phyloP scores from a whole-genome alignment of 2,329 filamentous ascomycete species.

The Escovopsis weberi region DNA sequence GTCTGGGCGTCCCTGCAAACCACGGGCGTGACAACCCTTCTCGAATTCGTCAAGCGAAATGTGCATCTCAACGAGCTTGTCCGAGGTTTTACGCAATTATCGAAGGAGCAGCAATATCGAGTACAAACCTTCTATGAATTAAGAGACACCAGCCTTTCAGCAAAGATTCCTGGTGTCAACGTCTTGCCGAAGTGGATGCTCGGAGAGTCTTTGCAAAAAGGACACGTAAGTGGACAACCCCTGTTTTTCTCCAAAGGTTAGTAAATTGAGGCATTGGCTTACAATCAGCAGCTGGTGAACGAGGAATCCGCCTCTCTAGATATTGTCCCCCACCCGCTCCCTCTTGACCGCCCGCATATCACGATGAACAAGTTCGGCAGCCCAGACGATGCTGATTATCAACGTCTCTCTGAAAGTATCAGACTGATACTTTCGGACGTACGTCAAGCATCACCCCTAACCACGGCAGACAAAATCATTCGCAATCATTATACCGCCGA shows the following conservation, averaged over 20 bases:
- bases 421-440: conserved; percentile 7
- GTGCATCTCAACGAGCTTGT: conserved; percentile 10
- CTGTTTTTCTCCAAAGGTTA: not conserved
- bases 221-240: not conserved
- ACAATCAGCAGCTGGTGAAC: conserved; percentile 11
- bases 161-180: conserved; percentile 8
- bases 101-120: conserved; percentile 2
- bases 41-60: conserved; percentile 8
- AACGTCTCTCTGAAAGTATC: conserved; percentile 9
- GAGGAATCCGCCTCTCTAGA: conserved; percentile 11
- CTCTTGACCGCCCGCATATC: conserved; percentile 11
- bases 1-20: conserved; percentile 5
- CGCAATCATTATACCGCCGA: conserved; percentile 10
- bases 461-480: conserved; percentile 10
- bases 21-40: conserved; percentile 7
- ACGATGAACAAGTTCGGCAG: conserved; percentile 15
- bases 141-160: conserved; percentile 8
- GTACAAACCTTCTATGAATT: conserved; percentile 13
- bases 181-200: not conserved
- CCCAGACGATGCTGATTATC: conserved; percentile 7
- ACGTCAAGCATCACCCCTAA: conserved; percentile 6
- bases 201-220: not conserved
- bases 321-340: conserved; percentile 10
- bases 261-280: not conserved
- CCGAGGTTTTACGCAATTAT: conserved; percentile 9